A percentile compares a stretch with the other conserved stretches of the same genome.
These are phyloP conservation scores for Pythium coloratum DNA, from an alignment of 352 stramenopile species.

Conservation along the genomic window DNA sequence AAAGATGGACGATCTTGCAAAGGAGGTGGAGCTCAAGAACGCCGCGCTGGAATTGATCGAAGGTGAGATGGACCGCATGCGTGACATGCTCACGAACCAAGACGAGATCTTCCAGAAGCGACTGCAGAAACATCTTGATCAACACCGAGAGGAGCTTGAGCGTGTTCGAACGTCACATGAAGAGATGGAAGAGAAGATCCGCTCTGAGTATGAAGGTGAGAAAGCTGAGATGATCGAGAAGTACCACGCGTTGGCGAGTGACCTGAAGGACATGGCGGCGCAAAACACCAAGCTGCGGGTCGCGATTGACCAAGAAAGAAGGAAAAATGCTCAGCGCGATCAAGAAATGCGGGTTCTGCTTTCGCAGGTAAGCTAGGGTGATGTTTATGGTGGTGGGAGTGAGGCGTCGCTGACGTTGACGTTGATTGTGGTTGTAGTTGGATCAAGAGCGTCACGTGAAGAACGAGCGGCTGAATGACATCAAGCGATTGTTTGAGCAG, in stretches of 20 bases:
- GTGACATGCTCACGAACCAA: conserved; percentile 48
- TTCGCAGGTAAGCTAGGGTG: conserved; percentile 37
- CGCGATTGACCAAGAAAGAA: conserved; percentile 42
- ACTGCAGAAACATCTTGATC: conserved; percentile 48
- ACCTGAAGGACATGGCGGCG: conserved; percentile 45
- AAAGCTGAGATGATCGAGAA: conserved; percentile 38
- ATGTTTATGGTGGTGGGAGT: background rate
- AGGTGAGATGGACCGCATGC: conserved; percentile 69
- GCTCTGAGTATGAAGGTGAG: conserved; percentile 37
- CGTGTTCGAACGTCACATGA: conserved; percentile 29
- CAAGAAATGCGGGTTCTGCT: conserved; percentile 68
- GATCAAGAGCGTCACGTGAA: conserved; percentile 69
- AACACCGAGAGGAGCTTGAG: conserved; percentile 48
- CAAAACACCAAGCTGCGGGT: conserved; percentile 56
- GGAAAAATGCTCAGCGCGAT: conserved; percentile 51
- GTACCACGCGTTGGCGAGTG: conserved; percentile 38
- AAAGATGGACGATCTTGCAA: conserved; percentile 28
- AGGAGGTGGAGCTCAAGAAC: conserved; percentile 50
- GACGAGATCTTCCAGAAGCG: conserved; percentile 54
- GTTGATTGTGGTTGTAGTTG: conserved; percentile 34
- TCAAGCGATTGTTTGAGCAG: conserved; percentile 78
- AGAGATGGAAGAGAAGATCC: conserved; percentile 38
- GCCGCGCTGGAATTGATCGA: conserved; percentile 65
- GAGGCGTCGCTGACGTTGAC: background rate
- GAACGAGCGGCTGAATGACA: conserved; percentile 67